Percentiles rank a stretch among this genome's conserved stretches.
Evolutionary conservation across 1,284 basidiomycete species (phyloP).

Genomic region (Porogramme epimiltina): DNA sequence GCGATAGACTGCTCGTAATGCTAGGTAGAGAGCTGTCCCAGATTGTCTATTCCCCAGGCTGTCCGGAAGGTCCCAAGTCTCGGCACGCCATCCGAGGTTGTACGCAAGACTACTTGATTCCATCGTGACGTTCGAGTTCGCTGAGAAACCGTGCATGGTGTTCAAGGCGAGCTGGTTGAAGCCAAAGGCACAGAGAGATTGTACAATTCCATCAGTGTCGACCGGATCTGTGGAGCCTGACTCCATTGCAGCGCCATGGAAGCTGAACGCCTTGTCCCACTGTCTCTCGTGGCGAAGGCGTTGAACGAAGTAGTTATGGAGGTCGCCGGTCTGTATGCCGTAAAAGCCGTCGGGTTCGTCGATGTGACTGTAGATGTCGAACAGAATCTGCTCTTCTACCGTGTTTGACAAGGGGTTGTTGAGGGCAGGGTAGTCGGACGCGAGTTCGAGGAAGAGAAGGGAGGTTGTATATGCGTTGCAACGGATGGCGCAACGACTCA

Average conservation of each 20-base stretch:
- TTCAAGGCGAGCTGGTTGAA: slow-evolving; percentile 81
- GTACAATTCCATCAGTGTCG: slow-evolving; percentile 61
- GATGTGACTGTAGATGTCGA: slow-evolving; percentile 92
- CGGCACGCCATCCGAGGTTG: slow-evolving; percentile 86
- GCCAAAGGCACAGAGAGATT: slow-evolving; percentile 85
- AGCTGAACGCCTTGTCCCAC: slow-evolving; percentile 89
- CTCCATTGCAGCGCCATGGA: slow-evolving; percentile 86
- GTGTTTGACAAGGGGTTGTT: slow-evolving; percentile 24
- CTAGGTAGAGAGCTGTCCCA: slow-evolving; percentile 72
- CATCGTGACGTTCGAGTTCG: slow-evolving; percentile 34
- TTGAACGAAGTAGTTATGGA: slow-evolving; percentile 77
- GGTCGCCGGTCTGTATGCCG: slow-evolving; percentile 80
- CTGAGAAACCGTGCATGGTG: slow-evolving; percentile 49
- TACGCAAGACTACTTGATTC: slow-evolving; percentile 62
- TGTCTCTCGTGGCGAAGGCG: slow-evolving; percentile 91
- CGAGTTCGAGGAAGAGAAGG: slow-evolving; percentile 88
- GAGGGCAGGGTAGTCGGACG: slow-evolving; percentile 50
- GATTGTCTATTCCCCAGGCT: slow-evolving; percentile 43
- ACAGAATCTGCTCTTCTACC: slow-evolving; percentile 74
- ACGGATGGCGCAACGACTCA: slow-evolving; percentile 75
- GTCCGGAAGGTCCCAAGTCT: slow-evolving; percentile 90
- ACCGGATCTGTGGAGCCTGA: slow-evolving; percentile 43
- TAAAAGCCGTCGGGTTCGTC: slow-evolving; percentile 99
- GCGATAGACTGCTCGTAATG: slow-evolving; percentile 77
- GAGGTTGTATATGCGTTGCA: slow-evolving; percentile 89